phyloP scores from a whole-genome alignment of 2,329 filamentous ascomycete species.

The Aspergillus piperis region DNA sequence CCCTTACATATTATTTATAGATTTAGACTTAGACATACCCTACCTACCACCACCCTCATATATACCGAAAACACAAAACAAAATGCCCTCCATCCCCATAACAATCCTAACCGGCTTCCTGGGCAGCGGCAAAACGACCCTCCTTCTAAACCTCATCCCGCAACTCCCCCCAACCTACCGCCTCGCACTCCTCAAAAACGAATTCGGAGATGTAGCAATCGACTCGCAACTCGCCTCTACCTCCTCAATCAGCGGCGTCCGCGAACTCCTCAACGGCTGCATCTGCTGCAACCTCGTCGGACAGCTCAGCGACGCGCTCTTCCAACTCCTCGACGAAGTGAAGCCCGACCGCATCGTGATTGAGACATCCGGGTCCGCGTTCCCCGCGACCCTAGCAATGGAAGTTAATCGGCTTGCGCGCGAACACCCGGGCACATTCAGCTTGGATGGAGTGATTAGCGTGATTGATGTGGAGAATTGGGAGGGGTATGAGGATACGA shows the following conservation, averaged over 20 bases:
- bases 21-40: not conserved
- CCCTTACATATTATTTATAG: not conserved
- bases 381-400: slow-evolving; percentile 85
- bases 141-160: slow-evolving; percentile 90
- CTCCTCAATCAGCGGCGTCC: slow-evolving; percentile 81
- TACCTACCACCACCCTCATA: not conserved
- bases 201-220: slow-evolving; percentile 92
- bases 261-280: slow-evolving; percentile 92
- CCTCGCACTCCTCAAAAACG: slow-evolving; percentile 94
- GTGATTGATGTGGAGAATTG: slow-evolving; percentile 96
- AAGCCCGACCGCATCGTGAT: slow-evolving; percentile 84
- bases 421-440: slow-evolving; percentile 62
- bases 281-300: slow-evolving; percentile 99
- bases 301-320: slow-evolving; percentile 77
- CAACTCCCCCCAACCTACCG: slow-evolving; percentile 87
- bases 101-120: slow-evolving; percentile 97
- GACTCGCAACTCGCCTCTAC: slow-evolving; percentile 88
- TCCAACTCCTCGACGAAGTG: slow-evolving; percentile 65
- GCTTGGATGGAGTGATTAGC: slow-evolving; percentile 82
- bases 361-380: slow-evolving; percentile 87
- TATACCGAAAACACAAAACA: not conserved
- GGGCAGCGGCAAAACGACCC: slow-evolving; percentile 92
- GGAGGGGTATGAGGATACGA: slow-evolving; percentile 88
- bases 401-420: slow-evolving; percentile 78
- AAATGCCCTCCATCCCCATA: slow-evolving; percentile 75